Base-by-base conservation (phyloP, 1,139 yeast genomes). In the Suhomyces kunorum region DNA sequence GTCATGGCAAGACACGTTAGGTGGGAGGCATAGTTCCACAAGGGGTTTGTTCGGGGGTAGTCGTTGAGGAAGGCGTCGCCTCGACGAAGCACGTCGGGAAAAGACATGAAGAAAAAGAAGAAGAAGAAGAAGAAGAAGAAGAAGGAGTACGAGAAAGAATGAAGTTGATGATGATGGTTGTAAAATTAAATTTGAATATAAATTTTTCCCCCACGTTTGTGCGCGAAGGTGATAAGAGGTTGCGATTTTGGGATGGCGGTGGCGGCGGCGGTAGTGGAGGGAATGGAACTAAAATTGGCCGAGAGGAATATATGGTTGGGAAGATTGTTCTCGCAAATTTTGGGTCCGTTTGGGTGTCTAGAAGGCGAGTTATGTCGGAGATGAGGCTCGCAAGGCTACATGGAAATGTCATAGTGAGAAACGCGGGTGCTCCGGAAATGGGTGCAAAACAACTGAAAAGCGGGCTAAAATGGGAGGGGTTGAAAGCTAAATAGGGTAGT, bases 11-110 rank as follows among this genome's bases (percentile, higher is more conserved):
- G 57, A 53, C 95, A 81, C 0, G 95, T 83, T 14, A 82, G 74
- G 45, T 81, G 83, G 9, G 95, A 82, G 1, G 83, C 75, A 23
- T 66, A 56, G 51, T 81, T 78, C 96, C 96, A 88, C 47, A 76
- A 55, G 24, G 61, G 54, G 2, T 79, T 64, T 1, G 73, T 63
- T 39, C 90, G 66, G 1, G 95, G 89, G 50, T 83, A 81, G 12
- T 73, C 71, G 3, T 57, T 41, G 29, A 90, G 74, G 55, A 84
- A 83, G 23, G 80, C 86, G 46, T 84, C 87, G 6, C 96, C 98
- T 43, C 94, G 68, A 45, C 74, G 67, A 42, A 85, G 63, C 22
- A 88, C 96, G 49, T 76, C 83, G 39, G 78, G 80, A 49, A 82
- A 80, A 1, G 95, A 83, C 95, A 87, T 87, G n/a, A n/a, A n/a